A percentile compares a stretch with the other conserved stretches of the same genome.
Evolutionary conservation across 2,329 filamentous ascomycete species (phyloP).

Genomic region (Thielaviopsis euricoi): DNA sequence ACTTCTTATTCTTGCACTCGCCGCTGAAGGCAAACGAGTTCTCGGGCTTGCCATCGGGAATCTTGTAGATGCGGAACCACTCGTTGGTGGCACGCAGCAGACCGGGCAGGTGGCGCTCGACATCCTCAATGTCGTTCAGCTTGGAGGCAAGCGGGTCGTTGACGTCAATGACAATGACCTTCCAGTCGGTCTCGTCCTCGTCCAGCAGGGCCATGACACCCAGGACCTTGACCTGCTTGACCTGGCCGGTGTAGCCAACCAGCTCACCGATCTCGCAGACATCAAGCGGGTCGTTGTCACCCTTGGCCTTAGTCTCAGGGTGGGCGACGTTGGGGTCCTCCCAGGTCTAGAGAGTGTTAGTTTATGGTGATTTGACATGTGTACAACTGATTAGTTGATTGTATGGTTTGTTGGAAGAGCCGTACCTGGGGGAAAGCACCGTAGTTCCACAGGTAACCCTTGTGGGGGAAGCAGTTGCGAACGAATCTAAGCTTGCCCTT

Average conservation of each 20-base stretch:
- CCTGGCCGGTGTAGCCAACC: constrained; percentile 84
- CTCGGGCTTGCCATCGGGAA: constrained; percentile 99
- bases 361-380: not conserved
- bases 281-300: constrained; percentile 97
- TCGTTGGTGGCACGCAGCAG: constrained; percentile 96
- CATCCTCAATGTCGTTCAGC: constrained; percentile 97
- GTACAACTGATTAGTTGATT: not conserved
- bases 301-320: constrained; percentile 99
- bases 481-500: constrained; percentile 99
- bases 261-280: constrained; percentile 99
- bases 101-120: constrained; percentile 93
- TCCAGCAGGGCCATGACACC: constrained; percentile 98
- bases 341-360: constrained; percentile 55
- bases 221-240: constrained; percentile 99
- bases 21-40: constrained; percentile 99
- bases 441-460: constrained; percentile 99
- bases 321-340: constrained; percentile 93
- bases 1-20: constrained; percentile 99
- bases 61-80: constrained; percentile 99
- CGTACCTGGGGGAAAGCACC: constrained; percentile 93
- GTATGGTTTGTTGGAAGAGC: constrained; percentile 3
- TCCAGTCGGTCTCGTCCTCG: constrained; percentile 99
- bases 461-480: constrained; percentile 99
- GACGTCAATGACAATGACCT: constrained; percentile 98
- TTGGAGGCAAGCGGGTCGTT: constrained; percentile 93